Evolutionary conservation across 805 yeast genomes (phyloP).

Genomic region (Yamadazyma olivae): DNA sequence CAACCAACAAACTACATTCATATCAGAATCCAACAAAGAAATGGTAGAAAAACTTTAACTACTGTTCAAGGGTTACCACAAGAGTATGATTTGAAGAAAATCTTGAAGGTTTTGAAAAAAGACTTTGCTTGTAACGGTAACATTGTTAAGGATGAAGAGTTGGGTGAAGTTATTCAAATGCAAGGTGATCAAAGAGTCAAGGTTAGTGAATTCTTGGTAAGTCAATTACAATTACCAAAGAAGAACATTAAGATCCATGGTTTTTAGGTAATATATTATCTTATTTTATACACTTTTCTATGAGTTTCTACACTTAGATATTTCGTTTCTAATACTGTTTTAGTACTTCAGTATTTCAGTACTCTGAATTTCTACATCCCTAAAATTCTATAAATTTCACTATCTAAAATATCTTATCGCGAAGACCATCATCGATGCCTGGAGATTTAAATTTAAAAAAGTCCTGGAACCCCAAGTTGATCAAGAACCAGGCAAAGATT

Average conservation of each 20-base stretch:
- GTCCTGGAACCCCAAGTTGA: conserved; percentile 93
- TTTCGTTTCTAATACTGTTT: no score
- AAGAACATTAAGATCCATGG: conserved; percentile 98
- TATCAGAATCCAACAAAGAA: conserved; percentile 98
- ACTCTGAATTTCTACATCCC: no score
- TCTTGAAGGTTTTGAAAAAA: conserved; percentile 89
- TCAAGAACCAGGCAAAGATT: conserved; percentile 81
- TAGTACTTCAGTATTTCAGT: no score
- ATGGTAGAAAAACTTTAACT: conserved; percentile 97
- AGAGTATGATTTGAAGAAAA: conserved; percentile 93
- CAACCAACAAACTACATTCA: conserved; percentile 95
- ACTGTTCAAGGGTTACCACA: conserved; percentile 97
- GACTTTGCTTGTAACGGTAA: conserved; percentile 99
- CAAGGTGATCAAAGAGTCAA: conserved; percentile 99
- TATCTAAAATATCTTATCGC: no score
- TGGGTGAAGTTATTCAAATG: conserved; percentile 95
- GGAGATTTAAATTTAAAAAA: conserved; percentile 87
- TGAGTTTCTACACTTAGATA: no score
- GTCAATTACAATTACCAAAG: conserved; percentile 86
- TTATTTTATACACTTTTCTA: background rate
- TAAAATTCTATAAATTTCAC: no score
- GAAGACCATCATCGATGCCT: conserved; percentile 35
- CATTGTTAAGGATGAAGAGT: conserved; percentile 92
- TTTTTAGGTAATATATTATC: conserved; percentile 48
- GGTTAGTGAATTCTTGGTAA: conserved; percentile 86